Evolutionary conservation across 805 yeast genomes (phyloP).

Genomic region (Candida easanensis): DNA sequence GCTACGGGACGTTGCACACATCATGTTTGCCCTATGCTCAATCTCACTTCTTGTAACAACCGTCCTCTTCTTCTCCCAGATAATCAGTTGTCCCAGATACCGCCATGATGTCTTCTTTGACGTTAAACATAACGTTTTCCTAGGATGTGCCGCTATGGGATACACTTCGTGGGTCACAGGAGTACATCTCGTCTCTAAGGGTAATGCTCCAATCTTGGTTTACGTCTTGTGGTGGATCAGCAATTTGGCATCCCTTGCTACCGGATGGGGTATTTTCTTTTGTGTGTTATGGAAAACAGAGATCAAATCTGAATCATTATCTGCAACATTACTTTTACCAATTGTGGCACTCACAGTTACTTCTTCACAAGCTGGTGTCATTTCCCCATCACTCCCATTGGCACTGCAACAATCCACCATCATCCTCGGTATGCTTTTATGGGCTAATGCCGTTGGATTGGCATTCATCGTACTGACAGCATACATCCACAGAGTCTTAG

Average conservation of each 20-base stretch:
- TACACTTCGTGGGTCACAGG: slow-evolving; percentile 60
- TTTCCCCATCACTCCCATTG: slow-evolving; percentile 44
- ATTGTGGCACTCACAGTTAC: slow-evolving; percentile 79
- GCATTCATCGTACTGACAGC: slow-evolving; percentile 55
- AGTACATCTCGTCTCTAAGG: slow-evolving; percentile 43
- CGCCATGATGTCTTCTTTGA: slow-evolving; percentile 29
- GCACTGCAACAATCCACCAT: slow-evolving; percentile 50
- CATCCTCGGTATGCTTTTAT: slow-evolving; percentile 52
- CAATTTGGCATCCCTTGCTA: slow-evolving; percentile 47
- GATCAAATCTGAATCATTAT: slow-evolving; percentile 39
- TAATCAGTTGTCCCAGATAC: slow-evolving; percentile 25
- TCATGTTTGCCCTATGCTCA: slow-evolving; percentile 61
- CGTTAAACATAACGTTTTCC: slow-evolving; percentile 52
- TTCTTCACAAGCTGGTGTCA: slow-evolving; percentile 63
- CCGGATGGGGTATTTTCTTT: slow-evolving; percentile 59
- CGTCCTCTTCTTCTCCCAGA: slow-evolving; percentile 39
- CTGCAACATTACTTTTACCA: slow-evolving; percentile 64
- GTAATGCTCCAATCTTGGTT: slow-evolving; percentile 36
- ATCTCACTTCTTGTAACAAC: slow-evolving; percentile 43
- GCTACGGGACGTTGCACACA: slow-evolving; percentile 53
- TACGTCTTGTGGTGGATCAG: slow-evolving; percentile 78
- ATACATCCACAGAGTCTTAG: slow-evolving; percentile 56
- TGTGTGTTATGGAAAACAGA: slow-evolving; percentile 34
- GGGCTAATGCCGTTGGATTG: slow-evolving; percentile 66
- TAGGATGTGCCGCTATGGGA: slow-evolving; percentile 86